Conservation (phyloP, 768 basidiomycete genomes). For the Lentinus tigrinus region DNA sequence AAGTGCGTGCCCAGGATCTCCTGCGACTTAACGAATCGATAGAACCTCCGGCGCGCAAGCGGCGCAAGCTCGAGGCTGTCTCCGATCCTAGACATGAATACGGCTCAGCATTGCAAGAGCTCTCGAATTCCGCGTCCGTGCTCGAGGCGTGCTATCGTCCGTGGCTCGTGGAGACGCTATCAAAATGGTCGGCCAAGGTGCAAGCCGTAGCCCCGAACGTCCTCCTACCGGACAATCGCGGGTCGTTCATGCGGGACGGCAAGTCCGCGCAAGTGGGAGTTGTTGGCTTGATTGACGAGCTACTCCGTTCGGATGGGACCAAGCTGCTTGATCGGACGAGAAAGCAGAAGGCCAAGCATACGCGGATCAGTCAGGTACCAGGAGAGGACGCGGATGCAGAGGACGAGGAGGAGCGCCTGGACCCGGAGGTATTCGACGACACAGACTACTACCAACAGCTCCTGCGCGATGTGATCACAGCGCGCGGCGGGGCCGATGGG, state of each 20-base stretch:
- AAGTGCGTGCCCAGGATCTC: constrained; percentile 14
- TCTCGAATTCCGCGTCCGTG: constrained; percentile 30
- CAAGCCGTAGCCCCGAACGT: constrained; percentile 86
- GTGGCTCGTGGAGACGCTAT: constrained; percentile 71
- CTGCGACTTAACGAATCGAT: constrained; percentile 44
- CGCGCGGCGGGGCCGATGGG: constrained; percentile 40
- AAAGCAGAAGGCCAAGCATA: constrained; percentile 48
- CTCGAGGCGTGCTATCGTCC: constrained; percentile 56
- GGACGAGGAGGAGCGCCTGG: constrained; percentile 30
- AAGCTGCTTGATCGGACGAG: constrained; percentile 67
- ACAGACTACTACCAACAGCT: constrained; percentile 93
- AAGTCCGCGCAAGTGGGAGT: constrained; percentile 39
- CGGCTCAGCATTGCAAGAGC: constrained; percentile 9
- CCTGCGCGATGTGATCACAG: constrained; percentile 87
- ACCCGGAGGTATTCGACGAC: constrained; percentile 73
- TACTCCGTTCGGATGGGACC: constrained; percentile 48
- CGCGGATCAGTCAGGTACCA: constrained; percentile 39
- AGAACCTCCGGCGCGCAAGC: constrained; percentile 55
- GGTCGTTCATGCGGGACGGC: constrained; percentile 51
- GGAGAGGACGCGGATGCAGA: constrained; percentile 33
- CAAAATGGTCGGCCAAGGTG: constrained; percentile 96
- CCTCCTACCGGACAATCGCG: constrained; percentile 67
- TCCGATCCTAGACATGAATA: constrained; percentile 35
- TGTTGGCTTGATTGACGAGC: constrained; percentile 76
- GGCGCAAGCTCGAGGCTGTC: constrained; percentile 42